Percentiles rank a stretch among this genome's conserved stretches.
phyloP scores from a whole-genome alignment of 2,329 filamentous ascomycete species.

The Podosphaera fusca region DNA sequence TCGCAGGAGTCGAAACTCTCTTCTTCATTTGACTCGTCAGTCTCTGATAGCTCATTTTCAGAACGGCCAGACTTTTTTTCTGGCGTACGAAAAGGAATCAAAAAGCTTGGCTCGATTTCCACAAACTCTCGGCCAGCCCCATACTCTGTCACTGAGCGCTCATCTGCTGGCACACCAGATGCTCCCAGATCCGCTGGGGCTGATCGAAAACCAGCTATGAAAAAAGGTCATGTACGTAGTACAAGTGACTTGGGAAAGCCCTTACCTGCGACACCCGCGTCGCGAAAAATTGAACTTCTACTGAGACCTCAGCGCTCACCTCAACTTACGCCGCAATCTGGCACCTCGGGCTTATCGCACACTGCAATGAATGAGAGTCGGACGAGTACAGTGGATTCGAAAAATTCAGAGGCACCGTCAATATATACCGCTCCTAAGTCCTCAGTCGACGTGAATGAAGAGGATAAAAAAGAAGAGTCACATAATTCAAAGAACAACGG shows the following conservation, averaged over 20 bases:
- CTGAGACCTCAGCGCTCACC: constrained; percentile 6
- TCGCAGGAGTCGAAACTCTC: constrained; percentile 12
- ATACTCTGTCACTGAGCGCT: neutral
- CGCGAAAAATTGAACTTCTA: constrained; percentile 7
- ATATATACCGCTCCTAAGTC: constrained; percentile 10
- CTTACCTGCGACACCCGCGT: constrained; percentile 13
- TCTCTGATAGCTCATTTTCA: constrained; percentile 8
- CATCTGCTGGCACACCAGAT: neutral
- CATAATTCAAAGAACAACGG: constrained; percentile 29
- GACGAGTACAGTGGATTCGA: constrained; percentile 16
- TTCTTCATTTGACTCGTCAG: constrained; percentile 7
- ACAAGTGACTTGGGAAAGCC: constrained; percentile 14
- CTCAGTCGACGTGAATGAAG: constrained; percentile 20
- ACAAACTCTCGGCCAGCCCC: neutral
- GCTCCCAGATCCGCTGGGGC: constrained; percentile 1
- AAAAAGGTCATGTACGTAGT: constrained; percentile 11
- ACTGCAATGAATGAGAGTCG: constrained; percentile 10
- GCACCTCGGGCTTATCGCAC: constrained; percentile 9
- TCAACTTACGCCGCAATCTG: constrained; percentile 11
- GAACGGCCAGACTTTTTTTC: constrained; percentile 11
- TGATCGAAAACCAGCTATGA: constrained; percentile 5
- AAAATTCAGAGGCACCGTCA: constrained; percentile 8
- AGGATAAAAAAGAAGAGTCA: constrained; percentile 22
- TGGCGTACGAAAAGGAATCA: constrained; percentile 14
- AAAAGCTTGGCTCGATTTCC: constrained; percentile 15